Base-by-base conservation (phyloP, 345 rosid species). In the Lepidium africanum region DNA sequence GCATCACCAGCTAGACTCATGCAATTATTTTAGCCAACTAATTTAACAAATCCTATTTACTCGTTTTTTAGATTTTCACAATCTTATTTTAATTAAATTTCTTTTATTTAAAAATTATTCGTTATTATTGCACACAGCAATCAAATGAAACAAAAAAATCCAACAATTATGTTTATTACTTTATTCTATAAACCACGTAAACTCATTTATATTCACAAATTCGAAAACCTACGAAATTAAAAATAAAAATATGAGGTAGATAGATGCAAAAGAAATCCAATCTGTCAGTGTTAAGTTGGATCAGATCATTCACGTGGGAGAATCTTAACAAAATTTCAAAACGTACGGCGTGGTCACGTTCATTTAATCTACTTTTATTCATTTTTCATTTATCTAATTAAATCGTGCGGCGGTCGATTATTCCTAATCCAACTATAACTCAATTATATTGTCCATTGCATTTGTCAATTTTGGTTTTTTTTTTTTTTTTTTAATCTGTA, bases 291-390 rank as follows among this genome's bases (percentile, higher is more conserved):
- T 27, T 4, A 67, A 25, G 45, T 67, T 60, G 51, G 73, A 67
- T 74, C 37, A 67, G 68, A 65, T 53, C 64, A 60, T 60, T 67
- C 78, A 67, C 78, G 73, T 74, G 73, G 59, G 57, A 36, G 68
- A 53, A 67, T 45, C 63, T 61, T 37, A 60, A 27, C 51, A 43
- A 52, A 66, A 3, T 36, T 60, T 67, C 37, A 61, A 61, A 47
- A 9, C 35, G 73, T 74, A 53, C 69, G 72, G 72, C 66, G 61
- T 48, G 71, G 72, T 66, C 56, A 58, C 57, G 71, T 73, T 58
- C 72, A 73, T 59, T 66, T 73, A 73, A 66, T 73, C 72, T 50
- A 11, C 17, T 39, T 50, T 57, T 3, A 25, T 63, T 46, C 15
- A 10, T 5, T 13, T 56, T 19, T 35, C 47, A 52, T 43, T 71